Evolutionary conservation across 371 early-diverging fungal species (phyloP).

Genomic region (Mucor velutinosus): DNA sequence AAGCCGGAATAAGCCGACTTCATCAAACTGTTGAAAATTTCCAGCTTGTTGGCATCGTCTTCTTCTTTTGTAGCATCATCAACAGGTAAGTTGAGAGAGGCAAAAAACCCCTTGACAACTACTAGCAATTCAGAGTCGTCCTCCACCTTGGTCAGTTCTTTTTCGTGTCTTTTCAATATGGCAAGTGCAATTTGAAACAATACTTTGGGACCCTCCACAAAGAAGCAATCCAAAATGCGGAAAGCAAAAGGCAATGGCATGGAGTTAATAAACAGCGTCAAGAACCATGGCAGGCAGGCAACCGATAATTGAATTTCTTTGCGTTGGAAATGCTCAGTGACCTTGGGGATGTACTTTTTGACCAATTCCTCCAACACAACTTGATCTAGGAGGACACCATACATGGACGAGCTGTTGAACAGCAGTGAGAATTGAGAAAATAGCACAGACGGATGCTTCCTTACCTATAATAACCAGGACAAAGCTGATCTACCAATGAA

Average conservation of each 20-base stretch:
- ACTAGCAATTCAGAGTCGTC: constrained; percentile 93
- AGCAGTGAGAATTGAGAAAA: neutral
- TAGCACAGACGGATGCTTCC: constrained; percentile 24
- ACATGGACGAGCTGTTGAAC: constrained; percentile 86
- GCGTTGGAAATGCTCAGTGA: constrained; percentile 77
- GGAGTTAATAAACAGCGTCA: constrained; percentile 91
- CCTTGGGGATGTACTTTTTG: constrained; percentile 70
- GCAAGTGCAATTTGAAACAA: constrained; percentile 92
- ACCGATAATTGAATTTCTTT: constrained; percentile 93
- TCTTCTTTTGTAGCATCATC: constrained; percentile 50
- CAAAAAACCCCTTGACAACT: constrained; percentile 76
- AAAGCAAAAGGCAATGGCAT: constrained; percentile 89
- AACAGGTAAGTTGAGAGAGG: constrained; percentile 65
- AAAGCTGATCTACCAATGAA: constrained; percentile 84
- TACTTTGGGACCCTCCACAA: constrained; percentile 90
- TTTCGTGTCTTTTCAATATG: constrained; percentile 89
- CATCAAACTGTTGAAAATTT: constrained; percentile 89
- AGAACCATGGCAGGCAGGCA: constrained; percentile 95
- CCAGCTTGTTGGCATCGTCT: constrained; percentile 57
- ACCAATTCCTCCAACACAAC: constrained; percentile 91
- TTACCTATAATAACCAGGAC: constrained; percentile 91
- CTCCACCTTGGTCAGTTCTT: constrained; percentile 72
- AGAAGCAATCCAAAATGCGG: constrained; percentile 91
- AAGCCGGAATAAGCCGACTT: constrained; percentile 87
- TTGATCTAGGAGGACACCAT: constrained; percentile 95